These are phyloP conservation scores for Acanthamoeba lenticulata DNA, from an alignment of 208 protist genomes.

Conservation along the genomic window DNA sequence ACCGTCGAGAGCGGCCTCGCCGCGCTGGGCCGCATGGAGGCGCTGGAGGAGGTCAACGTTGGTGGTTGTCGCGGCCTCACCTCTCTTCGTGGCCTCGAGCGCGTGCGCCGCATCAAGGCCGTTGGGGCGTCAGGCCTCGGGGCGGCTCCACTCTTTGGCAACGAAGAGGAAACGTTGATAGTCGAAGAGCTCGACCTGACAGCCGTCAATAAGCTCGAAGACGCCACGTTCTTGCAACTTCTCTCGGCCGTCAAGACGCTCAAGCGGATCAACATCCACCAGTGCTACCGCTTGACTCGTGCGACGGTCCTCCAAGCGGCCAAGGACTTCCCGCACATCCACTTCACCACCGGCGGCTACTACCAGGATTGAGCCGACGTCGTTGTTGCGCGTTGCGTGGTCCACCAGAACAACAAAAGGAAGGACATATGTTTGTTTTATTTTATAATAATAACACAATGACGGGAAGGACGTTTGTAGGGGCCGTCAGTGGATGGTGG, in stretches of 20 bases:
- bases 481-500: not conserved
- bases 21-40: not conserved
- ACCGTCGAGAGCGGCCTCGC: not conserved
- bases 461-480: not conserved
- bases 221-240: not conserved
- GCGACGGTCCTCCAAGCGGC: not conserved
- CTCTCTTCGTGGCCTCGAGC: not conserved
- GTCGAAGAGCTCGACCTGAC: not conserved
- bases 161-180: not conserved
- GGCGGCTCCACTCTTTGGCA: not conserved
- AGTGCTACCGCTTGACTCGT: not conserved
- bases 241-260: not conserved
- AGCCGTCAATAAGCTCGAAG: not conserved
- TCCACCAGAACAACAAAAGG: not conserved
- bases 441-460: no score
- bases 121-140: not conserved
- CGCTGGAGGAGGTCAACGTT: slow-evolving; percentile 10
- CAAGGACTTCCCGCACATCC: not conserved
- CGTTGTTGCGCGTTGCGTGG: no score
- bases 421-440: not conserved
- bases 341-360: not conserved
- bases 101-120: not conserved
- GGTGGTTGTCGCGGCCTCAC: not conserved
- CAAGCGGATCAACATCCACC: slow-evolving; percentile 1
- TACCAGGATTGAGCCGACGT: no score